Base-by-base conservation (phyloP, 805 yeast genomes). In the Myxozyma neglecta region DNA sequence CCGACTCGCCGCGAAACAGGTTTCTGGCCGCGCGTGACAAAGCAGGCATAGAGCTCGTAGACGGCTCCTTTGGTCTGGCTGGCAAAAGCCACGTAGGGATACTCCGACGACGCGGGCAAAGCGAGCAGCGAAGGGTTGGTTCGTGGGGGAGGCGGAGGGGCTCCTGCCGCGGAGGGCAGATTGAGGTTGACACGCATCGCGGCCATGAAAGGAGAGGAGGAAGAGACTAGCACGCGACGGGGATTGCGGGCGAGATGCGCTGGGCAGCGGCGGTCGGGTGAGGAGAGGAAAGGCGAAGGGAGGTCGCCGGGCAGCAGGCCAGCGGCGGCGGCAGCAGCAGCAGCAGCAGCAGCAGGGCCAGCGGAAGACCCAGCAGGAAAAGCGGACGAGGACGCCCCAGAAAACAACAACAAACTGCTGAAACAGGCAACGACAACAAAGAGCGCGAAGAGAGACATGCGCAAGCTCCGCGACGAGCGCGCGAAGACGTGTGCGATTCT, bases 161-260 rank as follows among this genome's bases (percentile, higher is more conserved):
- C 59, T 3, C 29, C 29, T 3, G 29, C 29, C 4, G 29, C 29
- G 29, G 29, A 61, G 6, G 46, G 44, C 6, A 40, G 40, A 32
- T 53, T 60, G 61, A 64, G 62, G 46, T 57, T 61, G 58, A 64
- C 47, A 10, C 66, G 61, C 63, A 64, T 63, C 18, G 64, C 58
- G 37, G 67, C 47, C 63, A 64, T 47, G 53, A 57, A 63, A 20
- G 67, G 65, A 29, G 62, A 62, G 29, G 65, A 61, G 32, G 32
- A 55, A 7, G 67, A 64, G 36, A 63, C 18, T 16, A 64, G 53
- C 6, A 64, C 46, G 18, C 10, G 47, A 36, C 67, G 60, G n/a
- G 62, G 57, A 14, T 39, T 20, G 32, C 18, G n/a, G 13, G 56
- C 56, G 18, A 29, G 10, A 14, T 54, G 40, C 4, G 66, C 42